Conservation (phyloP, 176 grass and related monocot genomes). For the Avena eriantha region DNA sequence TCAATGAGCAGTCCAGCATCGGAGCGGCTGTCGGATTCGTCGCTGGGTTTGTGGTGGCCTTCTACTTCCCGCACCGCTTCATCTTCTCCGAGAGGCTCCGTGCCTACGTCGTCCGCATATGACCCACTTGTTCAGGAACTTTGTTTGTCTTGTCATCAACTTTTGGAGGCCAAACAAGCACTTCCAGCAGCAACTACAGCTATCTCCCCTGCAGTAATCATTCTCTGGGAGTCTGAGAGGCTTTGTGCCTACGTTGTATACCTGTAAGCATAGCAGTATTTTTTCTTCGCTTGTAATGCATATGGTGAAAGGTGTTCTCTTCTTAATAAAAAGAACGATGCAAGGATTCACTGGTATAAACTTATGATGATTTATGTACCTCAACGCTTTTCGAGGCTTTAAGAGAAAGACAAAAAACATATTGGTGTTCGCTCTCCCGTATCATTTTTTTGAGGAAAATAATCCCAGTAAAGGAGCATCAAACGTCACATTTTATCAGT, state of each 20-base stretch:
- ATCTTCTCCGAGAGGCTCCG: background rate
- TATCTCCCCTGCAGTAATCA: too few relatives aligned
- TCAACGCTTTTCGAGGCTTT: background rate
- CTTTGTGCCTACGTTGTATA: too few relatives aligned
- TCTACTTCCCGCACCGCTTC: slow-evolving; percentile 27
- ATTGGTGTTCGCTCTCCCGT: too few relatives aligned
- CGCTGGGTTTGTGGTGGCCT: background rate
- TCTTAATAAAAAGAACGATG: background rate
- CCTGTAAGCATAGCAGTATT: background rate
- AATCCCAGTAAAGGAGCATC: too few relatives aligned
- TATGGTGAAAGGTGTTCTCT: background rate
- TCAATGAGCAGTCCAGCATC: slow-evolving; percentile 20
- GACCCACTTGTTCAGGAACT: background rate
- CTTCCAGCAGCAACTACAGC: background rate
- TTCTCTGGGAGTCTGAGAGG: too few relatives aligned
- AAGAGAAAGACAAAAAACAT: too few relatives aligned
- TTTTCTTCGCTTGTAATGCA: background rate
- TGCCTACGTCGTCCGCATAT: background rate
- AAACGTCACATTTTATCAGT: too few relatives aligned
- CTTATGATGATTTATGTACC: background rate
- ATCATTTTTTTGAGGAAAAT: too few relatives aligned
- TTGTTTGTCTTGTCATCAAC: background rate
- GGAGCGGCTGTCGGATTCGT: slow-evolving; percentile 24
- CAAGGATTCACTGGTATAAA: background rate
- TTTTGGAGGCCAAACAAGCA: background rate